Conservation (phyloP, 331 rosid genomes). For the Telfairia occidentalis region DNA sequence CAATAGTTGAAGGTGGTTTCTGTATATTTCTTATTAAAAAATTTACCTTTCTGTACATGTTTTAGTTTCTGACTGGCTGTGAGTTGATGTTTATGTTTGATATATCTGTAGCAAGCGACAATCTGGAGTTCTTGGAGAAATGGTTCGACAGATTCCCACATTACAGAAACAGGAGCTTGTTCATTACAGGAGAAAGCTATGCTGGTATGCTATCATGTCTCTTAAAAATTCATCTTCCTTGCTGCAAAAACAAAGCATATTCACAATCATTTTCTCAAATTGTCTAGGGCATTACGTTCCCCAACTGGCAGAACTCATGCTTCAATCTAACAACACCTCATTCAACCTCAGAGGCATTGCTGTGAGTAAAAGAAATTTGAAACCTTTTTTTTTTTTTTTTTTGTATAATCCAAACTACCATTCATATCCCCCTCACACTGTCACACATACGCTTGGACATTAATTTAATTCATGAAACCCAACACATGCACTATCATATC, state of each 20-base stretch:
- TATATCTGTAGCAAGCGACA: conserved; percentile 58
- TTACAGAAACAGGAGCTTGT: conserved; percentile 61
- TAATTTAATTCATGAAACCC: too few relatives aligned
- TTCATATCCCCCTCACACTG: neutral
- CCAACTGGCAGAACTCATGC: conserved; percentile 83
- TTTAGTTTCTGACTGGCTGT: conserved; percentile 4
- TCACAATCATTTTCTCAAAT: neutral
- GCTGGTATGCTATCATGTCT: conserved; percentile 44
- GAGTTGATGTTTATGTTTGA: neutral
- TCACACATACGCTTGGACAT: too few relatives aligned
- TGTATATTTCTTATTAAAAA: neutral
- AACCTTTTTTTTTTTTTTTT: too few relatives aligned
- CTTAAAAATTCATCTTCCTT: neutral
- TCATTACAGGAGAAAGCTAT: conserved; percentile 88
- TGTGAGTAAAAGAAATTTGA: conserved; percentile 32
- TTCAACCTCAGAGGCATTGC: conserved; percentile 87
- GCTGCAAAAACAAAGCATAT: neutral
- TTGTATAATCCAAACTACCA: neutral
- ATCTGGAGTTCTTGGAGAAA: conserved; percentile 65
- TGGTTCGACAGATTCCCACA: conserved; percentile 73
- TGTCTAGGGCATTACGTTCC: conserved; percentile 82
- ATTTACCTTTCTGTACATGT: neutral
- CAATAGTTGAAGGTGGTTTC: neutral
- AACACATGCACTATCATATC: neutral
- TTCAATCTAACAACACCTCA: conserved; percentile 39